These are phyloP conservation scores for Gaeumannomyces tritici DNA, from an alignment of 2,329 filamentous ascomycete genomes.

Conservation along the genomic window DNA sequence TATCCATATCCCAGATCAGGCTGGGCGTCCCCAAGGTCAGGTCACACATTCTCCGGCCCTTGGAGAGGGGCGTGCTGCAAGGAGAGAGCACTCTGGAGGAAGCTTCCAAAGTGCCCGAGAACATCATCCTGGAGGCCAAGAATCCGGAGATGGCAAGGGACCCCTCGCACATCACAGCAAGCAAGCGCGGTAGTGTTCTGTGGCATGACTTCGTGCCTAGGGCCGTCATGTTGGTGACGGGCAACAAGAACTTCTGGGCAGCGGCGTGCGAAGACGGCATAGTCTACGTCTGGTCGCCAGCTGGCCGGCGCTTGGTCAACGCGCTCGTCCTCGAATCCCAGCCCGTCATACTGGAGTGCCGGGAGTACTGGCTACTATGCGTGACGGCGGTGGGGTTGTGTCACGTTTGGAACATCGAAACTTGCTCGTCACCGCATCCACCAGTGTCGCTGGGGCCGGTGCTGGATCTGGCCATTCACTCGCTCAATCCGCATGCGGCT, in stretches of 20 bases:
- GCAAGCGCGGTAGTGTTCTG: constrained; percentile 67
- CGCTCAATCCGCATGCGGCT: constrained; percentile 64
- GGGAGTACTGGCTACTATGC: constrained; percentile 81
- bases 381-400: constrained; percentile 82
- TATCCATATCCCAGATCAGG: constrained; percentile 73
- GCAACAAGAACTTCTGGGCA: constrained; percentile 84
- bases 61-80: constrained; percentile 56
- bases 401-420: constrained; percentile 88
- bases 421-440: constrained; percentile 74
- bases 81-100: constrained; percentile 46
- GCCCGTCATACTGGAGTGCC: constrained; percentile 85
- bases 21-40: constrained; percentile 83
- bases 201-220: constrained; percentile 94
- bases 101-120: constrained; percentile 54
- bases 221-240: constrained; percentile 81
- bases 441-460: constrained; percentile 83
- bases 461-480: constrained; percentile 74
- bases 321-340: constrained; percentile 84
- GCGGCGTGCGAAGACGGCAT: constrained; percentile 90
- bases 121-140: constrained; percentile 76
- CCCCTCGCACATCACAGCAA: constrained; percentile 73
- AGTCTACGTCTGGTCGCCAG: constrained; percentile 84
- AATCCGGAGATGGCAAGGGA: constrained; percentile 72
- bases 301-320: constrained; percentile 76
- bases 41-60: constrained; percentile 69